Base-by-base conservation (phyloP, 1,284 basidiomycete species). In the Sporisorium iseilematis-ciliati region DNA sequence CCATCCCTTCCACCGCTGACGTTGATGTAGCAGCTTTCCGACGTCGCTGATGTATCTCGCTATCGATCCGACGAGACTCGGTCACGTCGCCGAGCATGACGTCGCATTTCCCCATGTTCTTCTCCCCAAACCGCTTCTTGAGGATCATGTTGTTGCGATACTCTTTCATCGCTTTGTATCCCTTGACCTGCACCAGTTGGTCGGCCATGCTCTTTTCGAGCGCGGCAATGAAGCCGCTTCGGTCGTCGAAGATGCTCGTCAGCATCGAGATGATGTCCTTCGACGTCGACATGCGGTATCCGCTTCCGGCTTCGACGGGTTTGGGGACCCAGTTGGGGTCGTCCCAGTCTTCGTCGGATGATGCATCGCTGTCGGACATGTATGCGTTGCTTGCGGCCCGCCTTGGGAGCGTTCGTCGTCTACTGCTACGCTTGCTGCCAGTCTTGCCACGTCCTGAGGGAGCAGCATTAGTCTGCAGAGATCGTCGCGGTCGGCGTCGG, bases 61-160 rank as follows among this genome's bases (percentile, higher is more conserved):
- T 59, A 48, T 84, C 81, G 53, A 76, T 61, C 11, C 65, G 65
- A 0, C 70, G 50, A 2, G 81, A 83, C 7, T 78, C 65, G 8
- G 74, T 74, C 2, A 84, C 61, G 53, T 84, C 83, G n/a, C 70
- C 68, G 2, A 84, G 69, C 82, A 84, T 84, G n/a, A 84, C 77
- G 49, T 84, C 83, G 74, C 81, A 82, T 51, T 72, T 73, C 52
- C 75, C 79, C 66, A 84, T 72, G 43, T 75, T 79, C 23, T 62
- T 62, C 58, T 78, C 79, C 14, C 83, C 83, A 42, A 84, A 82
- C 5, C 83, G 62, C 57, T 77, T 78, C 67, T 83, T 84, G 58
- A 84, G 74, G 38, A 82, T 79, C 65, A 78, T 77, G 46, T 83
- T 84, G 76, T 81, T 82, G 49, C 74, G 80, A 21, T 82, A 81